A percentile compares a stretch with the other conserved stretches of the same genome.
These are phyloP conservation scores for Pelargonium fulgidum DNA, from an alignment of 441 rosid species.

Conservation along the genomic window DNA sequence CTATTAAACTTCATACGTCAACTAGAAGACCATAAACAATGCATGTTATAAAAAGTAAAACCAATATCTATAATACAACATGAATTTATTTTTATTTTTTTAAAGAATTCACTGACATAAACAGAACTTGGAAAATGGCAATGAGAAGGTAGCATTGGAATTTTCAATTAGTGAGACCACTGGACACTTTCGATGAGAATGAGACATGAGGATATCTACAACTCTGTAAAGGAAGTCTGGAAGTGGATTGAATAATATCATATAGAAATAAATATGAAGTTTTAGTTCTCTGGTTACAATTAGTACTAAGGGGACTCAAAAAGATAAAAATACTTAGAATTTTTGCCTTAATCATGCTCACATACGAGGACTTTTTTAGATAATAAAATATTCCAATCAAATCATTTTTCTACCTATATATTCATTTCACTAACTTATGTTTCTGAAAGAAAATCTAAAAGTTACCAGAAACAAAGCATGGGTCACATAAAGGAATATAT, in stretches of 20 bases:
- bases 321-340: background rate
- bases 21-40: constrained; percentile 17
- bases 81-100: background rate
- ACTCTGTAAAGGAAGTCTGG: background rate
- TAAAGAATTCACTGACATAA: no score
- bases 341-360: background rate
- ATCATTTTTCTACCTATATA: background rate
- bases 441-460: background rate
- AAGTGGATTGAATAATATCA: no score
- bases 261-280: background rate
- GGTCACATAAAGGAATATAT: background rate
- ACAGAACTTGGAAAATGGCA: background rate
- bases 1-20: constrained; percentile 20
- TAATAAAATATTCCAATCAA: background rate
- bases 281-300: background rate
- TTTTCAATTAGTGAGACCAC: background rate
- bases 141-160: background rate
- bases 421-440: background rate
- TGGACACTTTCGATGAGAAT: background rate
- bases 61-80: background rate
- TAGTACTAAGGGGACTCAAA: background rate
- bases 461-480: background rate
- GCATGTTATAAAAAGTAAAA: background rate
- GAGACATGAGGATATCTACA: background rate
- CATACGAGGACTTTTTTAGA: background rate